These are phyloP conservation scores for Loxodes magnus DNA, from an alignment of 73 alveolate genomes.

Conservation along the genomic window DNA sequence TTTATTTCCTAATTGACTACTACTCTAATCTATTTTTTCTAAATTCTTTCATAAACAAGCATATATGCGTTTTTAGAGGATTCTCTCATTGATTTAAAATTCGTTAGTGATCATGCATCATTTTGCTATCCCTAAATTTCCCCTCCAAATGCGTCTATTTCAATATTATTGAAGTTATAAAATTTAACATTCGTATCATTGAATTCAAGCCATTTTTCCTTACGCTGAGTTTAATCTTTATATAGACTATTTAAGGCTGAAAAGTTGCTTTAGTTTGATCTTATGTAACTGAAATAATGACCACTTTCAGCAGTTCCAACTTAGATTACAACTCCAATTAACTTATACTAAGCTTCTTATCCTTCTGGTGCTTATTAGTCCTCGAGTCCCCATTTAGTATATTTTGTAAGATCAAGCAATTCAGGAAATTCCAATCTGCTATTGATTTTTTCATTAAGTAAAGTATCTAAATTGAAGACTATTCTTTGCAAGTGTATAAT, in stretches of 20 bases:
- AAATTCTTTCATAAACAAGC: conserved; percentile 85
- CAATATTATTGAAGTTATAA: conserved; percentile 44
- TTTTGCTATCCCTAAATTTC: conserved; percentile 79
- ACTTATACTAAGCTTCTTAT: too few species aligned
- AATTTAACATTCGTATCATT: conserved; percentile 63
- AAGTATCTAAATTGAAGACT: conserved; percentile 85
- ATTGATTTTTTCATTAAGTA: conserved; percentile 84
- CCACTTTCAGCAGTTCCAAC: conserved; percentile 94
- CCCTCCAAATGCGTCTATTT: conserved; percentile 34
- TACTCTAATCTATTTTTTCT: conserved; percentile 39
- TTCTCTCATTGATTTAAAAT: conserved; percentile 44
- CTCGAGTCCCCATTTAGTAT: conserved; percentile 56
- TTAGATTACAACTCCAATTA: conserved; percentile 88
- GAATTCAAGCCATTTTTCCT: conserved; percentile 71
- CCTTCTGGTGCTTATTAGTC: conserved; percentile 24
- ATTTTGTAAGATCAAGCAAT: conserved; percentile 65
- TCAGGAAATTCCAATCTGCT: conserved; percentile 91
- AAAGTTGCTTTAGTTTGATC: too few species aligned
- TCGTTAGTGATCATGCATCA: conserved; percentile 24
- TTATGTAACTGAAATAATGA: conserved; percentile 73
- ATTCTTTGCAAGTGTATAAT: conserved; percentile 89
- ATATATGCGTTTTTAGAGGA: conserved; percentile 85
- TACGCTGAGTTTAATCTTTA: conserved; percentile 43
- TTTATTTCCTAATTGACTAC: conserved; percentile 8
- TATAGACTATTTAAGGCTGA: too few species aligned